These are phyloP conservation scores for Phaeosphaeriaceae sp. DNA, from an alignment of 2,329 filamentous ascomycete genomes.

Conservation along the genomic window DNA sequence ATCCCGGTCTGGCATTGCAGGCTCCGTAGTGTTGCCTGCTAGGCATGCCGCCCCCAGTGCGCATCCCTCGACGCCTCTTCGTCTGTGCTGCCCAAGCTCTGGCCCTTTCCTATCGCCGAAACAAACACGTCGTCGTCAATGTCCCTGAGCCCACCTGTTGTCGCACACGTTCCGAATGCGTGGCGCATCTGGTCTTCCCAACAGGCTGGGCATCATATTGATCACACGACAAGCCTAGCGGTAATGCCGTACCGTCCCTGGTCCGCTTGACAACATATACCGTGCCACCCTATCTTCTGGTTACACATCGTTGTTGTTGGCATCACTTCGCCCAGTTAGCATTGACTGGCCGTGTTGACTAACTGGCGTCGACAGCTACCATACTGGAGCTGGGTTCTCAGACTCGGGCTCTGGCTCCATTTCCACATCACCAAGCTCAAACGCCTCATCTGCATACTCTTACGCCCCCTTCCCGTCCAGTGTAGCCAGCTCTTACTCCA, in stretches of 20 bases:
- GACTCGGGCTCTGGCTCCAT: slow-evolving; percentile 64
- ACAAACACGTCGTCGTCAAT: slow-evolving; percentile 52
- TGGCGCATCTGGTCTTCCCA: slow-evolving; percentile 48
- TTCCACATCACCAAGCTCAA: slow-evolving; percentile 60
- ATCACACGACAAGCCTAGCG: slow-evolving; percentile 54
- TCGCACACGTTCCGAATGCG: slow-evolving; percentile 48
- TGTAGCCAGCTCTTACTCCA: slow-evolving; percentile 43
- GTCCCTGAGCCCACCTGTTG: slow-evolving; percentile 40
- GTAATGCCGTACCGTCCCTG: slow-evolving; percentile 46
- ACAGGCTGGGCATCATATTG: slow-evolving; percentile 51
- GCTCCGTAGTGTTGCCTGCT: slow-evolving; percentile 47
- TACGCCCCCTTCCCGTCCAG: slow-evolving; percentile 48
- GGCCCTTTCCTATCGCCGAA: slow-evolving; percentile 45
- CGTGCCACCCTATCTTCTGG: slow-evolving; percentile 46
- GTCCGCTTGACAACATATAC: slow-evolving; percentile 48
- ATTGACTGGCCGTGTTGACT: slow-evolving; percentile 42
- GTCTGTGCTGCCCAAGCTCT: slow-evolving; percentile 46
- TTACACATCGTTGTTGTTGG: slow-evolving; percentile 49
- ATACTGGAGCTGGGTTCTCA: slow-evolving; percentile 58
- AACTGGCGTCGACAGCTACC: slow-evolving; percentile 56
- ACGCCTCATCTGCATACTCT: slow-evolving; percentile 56
- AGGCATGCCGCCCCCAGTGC: slow-evolving; percentile 41
- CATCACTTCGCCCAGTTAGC: slow-evolving; percentile 37
- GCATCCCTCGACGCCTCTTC: slow-evolving; percentile 45
- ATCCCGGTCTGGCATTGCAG: slow-evolving; percentile 41